Evolutionary conservation across 2,329 filamentous ascomycete genomes (phyloP).

Genomic region (Trichothecium sympodiale): DNA sequence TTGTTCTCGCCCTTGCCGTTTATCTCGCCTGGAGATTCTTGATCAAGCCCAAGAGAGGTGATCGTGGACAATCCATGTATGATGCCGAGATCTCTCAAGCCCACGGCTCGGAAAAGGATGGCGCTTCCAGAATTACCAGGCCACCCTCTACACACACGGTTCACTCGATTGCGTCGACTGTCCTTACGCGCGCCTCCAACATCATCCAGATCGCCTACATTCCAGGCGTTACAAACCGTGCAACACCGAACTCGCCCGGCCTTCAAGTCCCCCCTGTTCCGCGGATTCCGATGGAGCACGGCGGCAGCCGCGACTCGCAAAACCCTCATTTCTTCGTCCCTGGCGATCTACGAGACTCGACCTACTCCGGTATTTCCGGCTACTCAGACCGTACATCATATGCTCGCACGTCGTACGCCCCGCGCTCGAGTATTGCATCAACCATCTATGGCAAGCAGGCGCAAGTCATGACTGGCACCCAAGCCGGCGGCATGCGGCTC

Average conservation of each 20-base stretch:
- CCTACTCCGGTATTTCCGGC: constrained; percentile 67
- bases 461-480: constrained; percentile 69
- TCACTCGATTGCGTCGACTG: constrained; percentile 86
- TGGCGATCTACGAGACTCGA: constrained; percentile 80
- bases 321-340: constrained; percentile 74
- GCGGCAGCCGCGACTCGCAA: constrained; percentile 54
- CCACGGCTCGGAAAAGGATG: constrained; percentile 34
- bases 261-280: constrained; percentile 85
- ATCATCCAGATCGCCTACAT: constrained; percentile 99
- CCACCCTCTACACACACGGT: constrained; percentile 77
- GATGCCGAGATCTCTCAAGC: constrained; percentile 22
- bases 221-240: constrained; percentile 88
- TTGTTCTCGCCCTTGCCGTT: constrained; percentile 60
- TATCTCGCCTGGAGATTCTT: constrained; percentile 83
- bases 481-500: constrained; percentile 67
- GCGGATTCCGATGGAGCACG: constrained; percentile 65
- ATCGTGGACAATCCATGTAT: constrained; percentile 41
- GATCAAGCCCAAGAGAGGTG: constrained; percentile 67
- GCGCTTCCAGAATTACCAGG: constrained; percentile 27
- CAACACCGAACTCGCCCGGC: constrained; percentile 64
- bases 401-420: constrained; percentile 46
- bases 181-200: constrained; percentile 91
- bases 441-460: constrained; percentile 92
- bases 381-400: constrained; percentile 52
- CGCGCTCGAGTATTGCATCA: constrained; percentile 70